Conservation (phyloP, 768 basidiomycete species). For the Lentinula detonsa region DNA sequence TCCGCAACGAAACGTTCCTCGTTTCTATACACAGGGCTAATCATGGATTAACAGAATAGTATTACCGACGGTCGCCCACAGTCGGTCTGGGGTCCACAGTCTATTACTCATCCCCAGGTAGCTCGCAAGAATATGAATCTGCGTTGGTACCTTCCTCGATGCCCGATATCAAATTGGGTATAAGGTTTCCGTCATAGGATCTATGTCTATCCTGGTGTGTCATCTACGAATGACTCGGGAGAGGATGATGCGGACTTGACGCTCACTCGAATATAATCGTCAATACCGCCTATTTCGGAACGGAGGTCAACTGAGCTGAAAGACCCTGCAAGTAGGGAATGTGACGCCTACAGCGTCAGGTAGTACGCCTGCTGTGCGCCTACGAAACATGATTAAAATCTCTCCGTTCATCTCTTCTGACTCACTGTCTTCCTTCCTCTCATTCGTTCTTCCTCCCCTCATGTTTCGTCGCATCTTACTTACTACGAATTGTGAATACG, state of each 20-base stretch:
- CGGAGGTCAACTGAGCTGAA: neutral
- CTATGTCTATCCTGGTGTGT: neutral
- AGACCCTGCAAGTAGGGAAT: neutral
- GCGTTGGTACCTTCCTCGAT: neutral
- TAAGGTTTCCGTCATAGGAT: neutral
- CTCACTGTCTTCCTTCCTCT: neutral
- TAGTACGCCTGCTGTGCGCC: neutral
- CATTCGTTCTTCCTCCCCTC: neutral
- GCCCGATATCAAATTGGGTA: neutral
- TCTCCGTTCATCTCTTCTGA: neutral
- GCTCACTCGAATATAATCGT: neutral
- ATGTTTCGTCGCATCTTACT: slow-evolving; percentile 2
- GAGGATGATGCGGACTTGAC: neutral
- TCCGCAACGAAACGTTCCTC: neutral
- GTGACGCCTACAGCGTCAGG: neutral
- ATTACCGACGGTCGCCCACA: neutral
- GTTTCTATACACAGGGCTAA: neutral
- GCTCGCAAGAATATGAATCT: neutral
- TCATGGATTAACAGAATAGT: neutral
- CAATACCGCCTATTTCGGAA: neutral
- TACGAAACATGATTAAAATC: neutral
- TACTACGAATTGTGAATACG: slow-evolving; percentile 6
- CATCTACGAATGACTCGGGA: neutral
- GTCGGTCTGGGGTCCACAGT: neutral
- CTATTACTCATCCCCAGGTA: neutral